Evolutionary conservation across 1,284 basidiomycete species (phyloP), one percentile per base, ranked within the genome.

Genomic region (Sutorius eximius): DNA sequence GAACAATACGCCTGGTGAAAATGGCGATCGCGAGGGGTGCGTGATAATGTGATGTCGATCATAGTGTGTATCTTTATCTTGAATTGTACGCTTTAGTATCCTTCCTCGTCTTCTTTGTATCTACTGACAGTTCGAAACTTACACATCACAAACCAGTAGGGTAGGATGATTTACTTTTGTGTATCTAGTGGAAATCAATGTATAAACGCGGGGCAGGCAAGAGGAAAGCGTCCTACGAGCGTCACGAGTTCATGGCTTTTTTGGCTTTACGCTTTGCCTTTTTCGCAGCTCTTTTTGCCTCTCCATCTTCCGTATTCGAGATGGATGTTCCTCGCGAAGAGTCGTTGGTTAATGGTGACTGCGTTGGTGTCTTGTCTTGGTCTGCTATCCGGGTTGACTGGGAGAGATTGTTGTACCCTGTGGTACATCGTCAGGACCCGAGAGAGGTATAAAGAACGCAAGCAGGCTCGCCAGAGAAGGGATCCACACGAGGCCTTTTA

Each of bases 381-480:
- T 43, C 59, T 43, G 11, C 20, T 42, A 30, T 37, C 22, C 45
- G 45, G 1, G 45, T 53, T 13, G 56, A 50, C 33, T 15, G 45
- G 10, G 57, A 38, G 33, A 40, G 44, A 48, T 70, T 67, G 22
- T 69, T 65, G 45, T 72, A 70, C 18, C 71, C 77, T 77, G 55
- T 1, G 12, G 10, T 3, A 52, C 18, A 36, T 15, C 11, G 18
- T 57, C 46, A 53, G 33, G 55, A 30, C n/a, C 34, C 29, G 9
- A 11, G 16, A n/a, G 9, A 51, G 32, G 3, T n/a, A 32, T 12
- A 53, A n/a, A 30, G 13, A 3, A 12, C 43, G 15, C 3, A 51
- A 9, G 48, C 27, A 63, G 73, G 34, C 55, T 45, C 66, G 84
- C 88, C 85, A 57, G 81, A 78, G 61, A 88, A 88, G 9, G 83